Conservation (phyloP, 768 basidiomycete genomes). For the Collybia sordida region DNA sequence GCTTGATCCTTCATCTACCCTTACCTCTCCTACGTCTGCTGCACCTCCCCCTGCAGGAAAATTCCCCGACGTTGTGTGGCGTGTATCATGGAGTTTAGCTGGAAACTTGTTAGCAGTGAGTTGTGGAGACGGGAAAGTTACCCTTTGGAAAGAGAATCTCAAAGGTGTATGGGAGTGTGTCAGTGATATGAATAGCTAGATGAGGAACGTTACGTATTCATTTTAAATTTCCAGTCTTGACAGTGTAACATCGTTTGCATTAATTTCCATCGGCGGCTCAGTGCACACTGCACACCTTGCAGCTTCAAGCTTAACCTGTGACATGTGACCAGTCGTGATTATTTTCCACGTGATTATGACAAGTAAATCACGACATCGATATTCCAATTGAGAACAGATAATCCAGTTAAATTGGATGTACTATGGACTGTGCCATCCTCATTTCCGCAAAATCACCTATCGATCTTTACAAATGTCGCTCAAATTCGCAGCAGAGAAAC, state of each 20-base stretch:
- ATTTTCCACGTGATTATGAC: too few species aligned
- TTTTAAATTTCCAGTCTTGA: too few species aligned
- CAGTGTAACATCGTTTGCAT: too few species aligned
- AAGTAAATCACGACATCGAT: too few species aligned
- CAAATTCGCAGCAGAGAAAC: slow-evolving; percentile 65
- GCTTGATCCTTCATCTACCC: slow-evolving; percentile 67
- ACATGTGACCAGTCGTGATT: too few species aligned
- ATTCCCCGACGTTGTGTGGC: slow-evolving; percentile 98
- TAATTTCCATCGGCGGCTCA: too few species aligned
- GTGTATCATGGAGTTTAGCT: slow-evolving; percentile 97
- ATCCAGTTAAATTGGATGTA: slow-evolving; percentile 7
- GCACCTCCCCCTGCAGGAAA: slow-evolving; percentile 59
- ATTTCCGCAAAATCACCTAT: slow-evolving; percentile 14
- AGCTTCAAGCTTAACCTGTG: too few species aligned
- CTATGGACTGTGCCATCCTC: slow-evolving; percentile 10
- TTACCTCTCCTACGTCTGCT: slow-evolving; percentile 43
- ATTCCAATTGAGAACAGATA: too few species aligned
- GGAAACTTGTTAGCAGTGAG: slow-evolving; percentile 96
- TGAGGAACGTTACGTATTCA: neutral
- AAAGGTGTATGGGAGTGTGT: slow-evolving; percentile 97
- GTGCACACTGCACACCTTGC: too few species aligned
- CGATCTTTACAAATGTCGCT: slow-evolving; percentile 46
- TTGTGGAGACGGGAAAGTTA: slow-evolving; percentile 97
- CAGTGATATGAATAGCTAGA: slow-evolving; percentile 86
- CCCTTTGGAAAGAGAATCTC: slow-evolving; percentile 96